A percentile compares a stretch with the other conserved stretches of the same genome.
These are phyloP conservation scores for Cryphonectria japonica DNA, from an alignment of 2,329 filamentous ascomycete genomes.

Conservation along the genomic window DNA sequence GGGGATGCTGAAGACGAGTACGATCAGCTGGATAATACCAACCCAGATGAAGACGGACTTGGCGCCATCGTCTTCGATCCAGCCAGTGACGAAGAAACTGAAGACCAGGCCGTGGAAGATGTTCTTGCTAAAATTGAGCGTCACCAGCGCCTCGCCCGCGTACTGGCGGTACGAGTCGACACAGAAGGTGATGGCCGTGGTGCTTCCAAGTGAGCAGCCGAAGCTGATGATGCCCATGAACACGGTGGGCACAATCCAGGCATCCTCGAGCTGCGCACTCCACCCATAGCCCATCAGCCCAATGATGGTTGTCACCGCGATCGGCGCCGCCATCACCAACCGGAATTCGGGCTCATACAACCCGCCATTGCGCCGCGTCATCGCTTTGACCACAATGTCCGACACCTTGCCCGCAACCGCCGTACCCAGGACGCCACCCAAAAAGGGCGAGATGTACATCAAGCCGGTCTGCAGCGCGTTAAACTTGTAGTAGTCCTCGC, in stretches of 20 bases:
- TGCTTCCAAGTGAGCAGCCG: slow-evolving; percentile 86
- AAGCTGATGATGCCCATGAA: slow-evolving; percentile 95
- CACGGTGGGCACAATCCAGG: slow-evolving; percentile 89
- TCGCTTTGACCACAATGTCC: slow-evolving; percentile 79
- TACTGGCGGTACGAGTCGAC: slow-evolving; percentile 94
- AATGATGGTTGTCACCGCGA: slow-evolving; percentile 76
- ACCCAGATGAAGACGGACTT: slow-evolving; percentile 81
- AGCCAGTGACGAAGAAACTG: slow-evolving; percentile 82
- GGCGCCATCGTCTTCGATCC: slow-evolving; percentile 76
- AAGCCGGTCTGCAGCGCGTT: slow-evolving; percentile 79
- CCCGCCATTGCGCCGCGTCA: slow-evolving; percentile 86
- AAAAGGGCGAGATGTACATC: slow-evolving; percentile 86
- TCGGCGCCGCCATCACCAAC: slow-evolving; percentile 82
- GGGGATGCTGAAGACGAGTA: slow-evolving; percentile 76
- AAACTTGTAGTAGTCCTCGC: slow-evolving; percentile 76
- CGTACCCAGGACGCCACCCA: slow-evolving; percentile 88
- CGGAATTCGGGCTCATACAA: slow-evolving; percentile 95
- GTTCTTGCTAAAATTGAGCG: slow-evolving; percentile 93
- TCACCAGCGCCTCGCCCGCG: slow-evolving; percentile 91
- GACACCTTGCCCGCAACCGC: slow-evolving; percentile 87
- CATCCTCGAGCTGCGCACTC: slow-evolving; percentile 74
- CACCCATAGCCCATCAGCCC: slow-evolving; percentile 97
- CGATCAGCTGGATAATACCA: slow-evolving; percentile 81
- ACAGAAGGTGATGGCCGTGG: slow-evolving; percentile 90
- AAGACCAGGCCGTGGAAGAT: slow-evolving; percentile 90